phyloP scores from a whole-genome alignment of 2,329 filamentous ascomycete genomes.

The Colletotrichum falcatum region DNA sequence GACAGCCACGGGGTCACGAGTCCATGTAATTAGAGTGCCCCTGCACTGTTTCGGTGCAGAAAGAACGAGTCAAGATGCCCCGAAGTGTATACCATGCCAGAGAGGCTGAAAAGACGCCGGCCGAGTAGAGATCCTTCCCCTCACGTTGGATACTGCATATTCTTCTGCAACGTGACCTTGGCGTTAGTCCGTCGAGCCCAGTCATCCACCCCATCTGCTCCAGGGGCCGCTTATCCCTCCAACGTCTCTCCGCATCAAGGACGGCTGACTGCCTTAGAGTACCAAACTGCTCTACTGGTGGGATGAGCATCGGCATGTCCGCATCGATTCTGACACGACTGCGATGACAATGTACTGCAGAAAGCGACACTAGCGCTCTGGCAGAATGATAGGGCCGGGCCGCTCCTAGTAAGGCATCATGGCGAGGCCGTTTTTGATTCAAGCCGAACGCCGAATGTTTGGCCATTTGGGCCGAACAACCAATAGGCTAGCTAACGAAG shows the following conservation, averaged over 20 bases:
- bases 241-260: not conserved
- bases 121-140: not conserved
- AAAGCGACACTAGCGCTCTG: not conserved
- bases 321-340: constrained; percentile 1
- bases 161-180: constrained; percentile 13
- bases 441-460: constrained; percentile 4
- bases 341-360: not conserved
- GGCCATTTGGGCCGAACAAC: constrained; percentile 18
- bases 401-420: constrained; percentile 22
- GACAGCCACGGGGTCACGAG: not conserved
- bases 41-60: not conserved
- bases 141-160: not conserved
- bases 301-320: not conserved
- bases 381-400: constrained; percentile 31
- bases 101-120: constrained; percentile 4
- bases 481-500: constrained; percentile 2
- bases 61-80: not conserved
- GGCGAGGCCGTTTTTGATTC: not conserved
- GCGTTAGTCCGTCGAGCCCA: constrained; percentile 4
- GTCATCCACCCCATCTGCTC: not conserved
- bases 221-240: not conserved
- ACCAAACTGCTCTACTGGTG: not conserved
- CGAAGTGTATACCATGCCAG: not conserved
- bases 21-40: not conserved
- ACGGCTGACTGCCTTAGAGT: not conserved